These are phyloP conservation scores for Podila epigama DNA, from an alignment of 192 early-diverging fungal species.

Conservation along the genomic window DNA sequence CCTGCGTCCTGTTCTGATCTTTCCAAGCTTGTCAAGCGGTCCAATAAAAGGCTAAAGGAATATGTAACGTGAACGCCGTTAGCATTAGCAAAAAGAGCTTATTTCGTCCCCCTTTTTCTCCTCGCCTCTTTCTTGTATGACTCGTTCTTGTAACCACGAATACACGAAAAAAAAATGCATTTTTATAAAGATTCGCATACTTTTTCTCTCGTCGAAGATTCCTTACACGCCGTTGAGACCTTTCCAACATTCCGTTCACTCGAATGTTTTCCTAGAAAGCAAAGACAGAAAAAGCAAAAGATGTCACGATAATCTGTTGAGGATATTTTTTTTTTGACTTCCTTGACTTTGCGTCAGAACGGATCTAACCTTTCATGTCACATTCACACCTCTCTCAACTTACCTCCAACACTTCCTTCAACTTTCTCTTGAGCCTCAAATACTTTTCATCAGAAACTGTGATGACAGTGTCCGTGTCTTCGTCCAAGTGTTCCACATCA, in stretches of 20 bases:
- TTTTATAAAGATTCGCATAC: not conserved
- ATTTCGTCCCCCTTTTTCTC: too few relatives aligned
- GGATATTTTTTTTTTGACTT: not conserved
- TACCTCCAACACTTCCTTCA: constrained; percentile 56
- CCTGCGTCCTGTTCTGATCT: constrained; percentile 13
- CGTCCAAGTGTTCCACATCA: not conserved
- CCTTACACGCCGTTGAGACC: constrained; percentile 25
- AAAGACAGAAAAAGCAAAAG: not conserved
- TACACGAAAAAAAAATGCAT: too few relatives aligned
- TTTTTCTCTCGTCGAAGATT: constrained; percentile 36
- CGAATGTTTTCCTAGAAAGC: constrained; percentile 22
- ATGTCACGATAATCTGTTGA: not conserved
- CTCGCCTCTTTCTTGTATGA: too few relatives aligned
- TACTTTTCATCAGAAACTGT: constrained; percentile 53
- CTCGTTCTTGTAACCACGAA: too few relatives aligned
- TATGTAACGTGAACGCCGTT: too few relatives aligned
- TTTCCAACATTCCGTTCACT: constrained; percentile 26
- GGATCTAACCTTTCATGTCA: not conserved
- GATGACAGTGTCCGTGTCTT: not conserved
- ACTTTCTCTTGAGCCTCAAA: constrained; percentile 51
- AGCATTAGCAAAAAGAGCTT: too few relatives aligned
- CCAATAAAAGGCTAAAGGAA: constrained; percentile 30
- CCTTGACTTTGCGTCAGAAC: too few relatives aligned
- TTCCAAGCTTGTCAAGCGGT: constrained; percentile 20
- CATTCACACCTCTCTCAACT: not conserved